Conservation (phyloP, 441 rosid species). For the Melastoma candidum region DNA sequence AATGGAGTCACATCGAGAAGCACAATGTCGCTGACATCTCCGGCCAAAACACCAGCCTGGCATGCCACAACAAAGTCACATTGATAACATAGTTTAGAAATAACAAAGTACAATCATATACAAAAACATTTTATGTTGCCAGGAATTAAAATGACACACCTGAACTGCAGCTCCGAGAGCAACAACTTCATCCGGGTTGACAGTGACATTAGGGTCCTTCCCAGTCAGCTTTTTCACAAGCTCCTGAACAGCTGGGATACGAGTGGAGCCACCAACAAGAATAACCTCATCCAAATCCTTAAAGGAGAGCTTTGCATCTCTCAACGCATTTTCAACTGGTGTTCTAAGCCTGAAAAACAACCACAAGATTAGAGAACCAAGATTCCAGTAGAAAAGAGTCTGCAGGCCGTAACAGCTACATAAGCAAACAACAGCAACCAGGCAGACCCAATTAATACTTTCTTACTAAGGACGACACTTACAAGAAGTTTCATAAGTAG, state of each 20-base stretch:
- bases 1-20: constrained; percentile 84
- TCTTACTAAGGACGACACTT: neutral
- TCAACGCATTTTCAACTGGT: constrained; percentile 72
- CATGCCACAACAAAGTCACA: too few species aligned
- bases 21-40: constrained; percentile 90
- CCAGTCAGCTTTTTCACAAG: constrained; percentile 85
- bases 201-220: constrained; percentile 85
- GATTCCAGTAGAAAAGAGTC: neutral
- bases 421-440: neutral
- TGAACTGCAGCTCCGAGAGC: constrained; percentile 97
- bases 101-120: too few species aligned
- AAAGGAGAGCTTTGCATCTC: constrained; percentile 73
- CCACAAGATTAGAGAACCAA: constrained; percentile 1
- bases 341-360: constrained; percentile 47
- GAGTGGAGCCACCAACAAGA: constrained; percentile 97
- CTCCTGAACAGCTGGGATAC: constrained; percentile 86
- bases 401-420: constrained; percentile 1
- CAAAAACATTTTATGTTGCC: neutral
- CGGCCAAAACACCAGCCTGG: constrained; percentile 91
- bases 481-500: neutral
- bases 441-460: neutral
- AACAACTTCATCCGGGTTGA: constrained; percentile 92
- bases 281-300: constrained; percentile 88
- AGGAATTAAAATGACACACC: constrained; percentile 28
- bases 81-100: too few species aligned